phyloP scores from a whole-genome alignment of 208 protist genomes.

The Acanthamoeba triangularis region DNA sequence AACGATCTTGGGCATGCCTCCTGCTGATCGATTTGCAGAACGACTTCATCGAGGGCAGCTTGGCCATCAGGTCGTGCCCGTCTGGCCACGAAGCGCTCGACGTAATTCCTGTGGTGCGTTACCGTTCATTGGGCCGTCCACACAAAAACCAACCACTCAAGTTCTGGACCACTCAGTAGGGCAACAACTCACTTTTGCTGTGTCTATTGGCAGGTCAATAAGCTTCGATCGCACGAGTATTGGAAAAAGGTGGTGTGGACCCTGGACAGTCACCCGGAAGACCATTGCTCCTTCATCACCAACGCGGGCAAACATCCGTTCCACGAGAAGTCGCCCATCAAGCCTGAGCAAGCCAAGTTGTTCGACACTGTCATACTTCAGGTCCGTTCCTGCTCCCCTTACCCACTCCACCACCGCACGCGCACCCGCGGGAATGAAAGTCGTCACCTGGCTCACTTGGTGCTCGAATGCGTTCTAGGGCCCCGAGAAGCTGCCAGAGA shows the following conservation, averaged over 20 bases:
- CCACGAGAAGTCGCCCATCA: slow-evolving; percentile 47
- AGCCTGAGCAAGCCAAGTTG: not conserved
- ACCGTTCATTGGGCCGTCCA: not conserved
- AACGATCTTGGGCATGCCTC: slow-evolving; percentile 10
- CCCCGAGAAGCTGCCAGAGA: slow-evolving; percentile 16
- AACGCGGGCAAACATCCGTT: slow-evolving; percentile 51
- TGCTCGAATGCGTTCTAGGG: not conserved
- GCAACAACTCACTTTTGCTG: too few species aligned
- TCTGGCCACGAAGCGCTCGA: slow-evolving; percentile 16
- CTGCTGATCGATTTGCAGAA: slow-evolving; percentile 66
- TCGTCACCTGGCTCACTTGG: not conserved
- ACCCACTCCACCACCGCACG: not conserved
- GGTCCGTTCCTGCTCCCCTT: not conserved
- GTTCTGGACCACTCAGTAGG: too few species aligned
- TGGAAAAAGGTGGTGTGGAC: slow-evolving; percentile 60
- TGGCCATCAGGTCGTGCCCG: not conserved
- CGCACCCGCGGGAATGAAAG: not conserved
- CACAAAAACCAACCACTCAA: not conserved
- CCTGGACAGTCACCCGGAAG: slow-evolving; percentile 44
- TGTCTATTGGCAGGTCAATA: slow-evolving; percentile 7
- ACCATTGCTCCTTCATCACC: slow-evolving; percentile 64
- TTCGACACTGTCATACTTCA: slow-evolving; percentile 23
- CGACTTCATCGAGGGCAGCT: slow-evolving; percentile 62
- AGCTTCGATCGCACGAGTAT: not conserved
- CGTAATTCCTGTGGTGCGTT: slow-evolving; percentile 37